A percentile compares a stretch with the other conserved stretches of the same genome.
Conservation (phyloP, 176 grass and related monocot species). For the Pharus latifolius region DNA sequence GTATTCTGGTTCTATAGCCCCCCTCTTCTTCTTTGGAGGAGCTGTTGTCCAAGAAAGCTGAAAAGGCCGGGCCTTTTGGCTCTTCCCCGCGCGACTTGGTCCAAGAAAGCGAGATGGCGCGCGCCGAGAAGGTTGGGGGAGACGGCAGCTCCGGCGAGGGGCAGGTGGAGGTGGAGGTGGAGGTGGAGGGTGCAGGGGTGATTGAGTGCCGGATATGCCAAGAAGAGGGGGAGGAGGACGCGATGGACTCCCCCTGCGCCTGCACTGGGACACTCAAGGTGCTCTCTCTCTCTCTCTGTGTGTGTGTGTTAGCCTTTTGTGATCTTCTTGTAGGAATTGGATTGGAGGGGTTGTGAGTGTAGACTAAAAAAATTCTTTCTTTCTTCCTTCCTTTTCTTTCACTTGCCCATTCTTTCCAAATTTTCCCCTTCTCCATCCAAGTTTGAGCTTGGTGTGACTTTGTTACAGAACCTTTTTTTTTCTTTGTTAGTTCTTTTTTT, state of each 20-base stretch:
- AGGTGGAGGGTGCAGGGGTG: conserved; percentile 20
- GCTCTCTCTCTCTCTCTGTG: not conserved
- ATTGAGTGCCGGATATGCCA: conserved; percentile 96
- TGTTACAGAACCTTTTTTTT: not conserved
- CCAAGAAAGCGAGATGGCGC: conserved; percentile 35
- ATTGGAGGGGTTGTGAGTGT: too few species aligned
- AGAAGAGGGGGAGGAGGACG: conserved; percentile 75
- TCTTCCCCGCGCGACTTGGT: conserved; percentile 25
- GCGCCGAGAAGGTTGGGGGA: conserved; percentile 39
- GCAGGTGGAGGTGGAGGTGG: conserved; percentile 27
- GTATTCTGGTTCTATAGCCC: conserved; percentile 3
- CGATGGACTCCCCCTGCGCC: conserved; percentile 92
- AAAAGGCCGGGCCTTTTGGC: conserved; percentile 35
- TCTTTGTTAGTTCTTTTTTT: not conserved
- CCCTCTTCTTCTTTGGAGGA: conserved; percentile 11
- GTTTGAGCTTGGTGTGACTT: not conserved
- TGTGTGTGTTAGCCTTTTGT: not conserved
- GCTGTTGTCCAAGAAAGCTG: conserved; percentile 16
- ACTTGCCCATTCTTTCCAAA: too few species aligned
- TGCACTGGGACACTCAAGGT: conserved; percentile 95
- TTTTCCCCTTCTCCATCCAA: not conserved
- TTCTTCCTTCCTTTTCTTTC: not conserved
- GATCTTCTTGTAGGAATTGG: not conserved
- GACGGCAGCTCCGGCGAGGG: conserved; percentile 11
- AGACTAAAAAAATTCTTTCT: not conserved